Evolutionary conservation across 2,329 filamentous ascomycete species (phyloP), one percentile per base, ranked within the genome.

Genomic region (Zymoseptoria ardabiliae): DNA sequence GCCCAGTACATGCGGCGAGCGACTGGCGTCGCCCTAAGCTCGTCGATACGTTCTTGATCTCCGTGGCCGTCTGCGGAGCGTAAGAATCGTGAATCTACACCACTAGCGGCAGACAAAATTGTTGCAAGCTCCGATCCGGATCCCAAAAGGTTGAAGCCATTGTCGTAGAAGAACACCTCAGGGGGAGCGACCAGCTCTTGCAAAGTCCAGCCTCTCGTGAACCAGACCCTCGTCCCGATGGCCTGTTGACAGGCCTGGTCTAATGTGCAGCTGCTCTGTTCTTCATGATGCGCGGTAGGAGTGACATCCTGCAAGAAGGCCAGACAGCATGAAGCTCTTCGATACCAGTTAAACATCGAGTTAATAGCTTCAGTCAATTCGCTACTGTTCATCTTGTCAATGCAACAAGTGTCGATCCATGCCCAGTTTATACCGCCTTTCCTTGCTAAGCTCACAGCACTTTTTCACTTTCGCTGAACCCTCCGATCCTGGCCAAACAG

Each of bases 381-480:
- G 7, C 62, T 62, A 21, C 54, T 59, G 51, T 55, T 63, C 4
- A 25, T 59, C 35, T 65, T 64, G 54, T 67, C 62, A 22, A 67
- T 66, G 53, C 63, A 64, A 55, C 58, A 61, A 28, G 65, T 67
- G 50, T 67, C 65, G 23, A 65, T 55, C 65, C 65, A 67, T 19
- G 58, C 55, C 55, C 62, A 65, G 6, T 62, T 62, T 48, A 20
- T 49, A 53, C 10, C 58, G 50, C 41, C 52, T 45, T 2, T 50
- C n/a, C 4, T 17, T 19, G n/a, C 63, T 19, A 23, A 45, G 22
- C 25, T 28, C 25, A 28, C 25, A 28, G 25, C 25, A 28, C 25
- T 28, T 28, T 9, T 28, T 28, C 25, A 28, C 25, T 28, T 28
- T 28, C 25, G 2, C 25, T 9, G 25, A 28, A 2, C 25, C 25